Conservation (phyloP, 2,329 filamentous ascomycete species). For the Stachybotrys elegans region DNA sequence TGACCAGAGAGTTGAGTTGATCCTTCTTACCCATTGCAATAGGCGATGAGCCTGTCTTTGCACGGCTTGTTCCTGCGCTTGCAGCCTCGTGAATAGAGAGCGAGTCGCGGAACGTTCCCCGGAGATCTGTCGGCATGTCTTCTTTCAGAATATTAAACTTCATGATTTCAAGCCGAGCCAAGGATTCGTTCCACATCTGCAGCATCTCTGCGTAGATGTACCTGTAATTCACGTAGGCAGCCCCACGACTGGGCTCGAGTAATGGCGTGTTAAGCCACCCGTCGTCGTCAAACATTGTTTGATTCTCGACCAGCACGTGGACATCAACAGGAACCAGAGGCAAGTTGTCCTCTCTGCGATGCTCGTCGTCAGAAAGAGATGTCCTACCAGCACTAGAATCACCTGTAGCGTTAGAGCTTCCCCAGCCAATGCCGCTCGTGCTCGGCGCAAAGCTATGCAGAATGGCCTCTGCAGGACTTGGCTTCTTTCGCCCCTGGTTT, state of each 20-base stretch:
- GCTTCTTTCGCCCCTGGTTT: conserved; percentile 43
- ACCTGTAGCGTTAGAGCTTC: conserved; percentile 34
- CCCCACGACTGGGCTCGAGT: conserved; percentile 44
- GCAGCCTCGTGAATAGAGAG: conserved; percentile 33
- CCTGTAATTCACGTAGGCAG: conserved; percentile 55
- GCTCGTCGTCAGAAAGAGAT: conserved; percentile 51
- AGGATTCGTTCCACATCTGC: conserved; percentile 59
- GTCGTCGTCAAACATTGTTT: conserved; percentile 63
- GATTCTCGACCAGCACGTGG: conserved; percentile 52
- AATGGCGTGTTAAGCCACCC: conserved; percentile 58
- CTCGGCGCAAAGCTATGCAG: conserved; percentile 49
- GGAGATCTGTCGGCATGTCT: conserved; percentile 24
- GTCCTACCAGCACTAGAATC: conserved; percentile 44
- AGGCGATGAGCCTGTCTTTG: conserved; percentile 38
- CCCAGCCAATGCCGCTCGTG: conserved; percentile 43
- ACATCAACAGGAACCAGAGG: conserved; percentile 47
- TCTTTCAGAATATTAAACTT: conserved; percentile 63
- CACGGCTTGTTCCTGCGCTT: conserved; percentile 26
- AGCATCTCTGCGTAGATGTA: conserved; percentile 65
- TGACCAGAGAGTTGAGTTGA: conserved; percentile 42
- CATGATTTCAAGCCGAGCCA: conserved; percentile 60
- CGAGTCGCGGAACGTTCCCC: conserved; percentile 29
- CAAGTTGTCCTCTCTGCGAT: conserved; percentile 38
- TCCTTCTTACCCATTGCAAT: conserved; percentile 55
- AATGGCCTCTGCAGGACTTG: conserved; percentile 58